Evolutionary conservation across 2,329 filamentous ascomycete species (phyloP), one percentile per base, ranked within the genome.

Genomic region (Grosmannia penicillata): DNA sequence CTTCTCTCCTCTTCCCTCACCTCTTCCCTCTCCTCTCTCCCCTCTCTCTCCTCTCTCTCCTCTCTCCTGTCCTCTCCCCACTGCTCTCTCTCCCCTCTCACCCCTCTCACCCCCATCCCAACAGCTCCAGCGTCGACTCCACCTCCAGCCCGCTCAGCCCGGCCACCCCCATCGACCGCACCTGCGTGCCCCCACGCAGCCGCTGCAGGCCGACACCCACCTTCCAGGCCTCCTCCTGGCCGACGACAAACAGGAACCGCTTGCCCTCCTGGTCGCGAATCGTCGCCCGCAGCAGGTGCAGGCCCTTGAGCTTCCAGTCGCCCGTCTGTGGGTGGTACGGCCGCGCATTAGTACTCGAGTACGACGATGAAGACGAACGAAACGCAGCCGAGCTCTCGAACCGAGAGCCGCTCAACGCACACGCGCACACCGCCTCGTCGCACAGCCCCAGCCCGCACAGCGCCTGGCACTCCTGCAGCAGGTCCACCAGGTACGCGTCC

Each of bases 141-240:
- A 70, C 66, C 48, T 80, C 76, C 14, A 59, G 49, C 10, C 60
- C 56, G 34, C 65, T 59, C 60, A 80, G 68, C 32, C 66, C 63
- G 40, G 68, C 65, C 24, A 80, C 66, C 6, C 70, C 72, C 33
- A 80, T 58, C 41, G 71, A 66, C 38, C 72, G 62, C 24, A 69
- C 70, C 53, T 77, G 73, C 4, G 68, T 69, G 6, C 76, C 75
- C 38, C 66, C 66, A 37, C 74, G 60, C 48, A 82, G 55, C 32
- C 70, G 64, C 53, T 77, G 71, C 47, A 82, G 52, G 3, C 72
- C 75, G 26, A 70, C 60, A 1, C 72, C 65, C 19, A 82, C 60
- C 64, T 82, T 82, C 77, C 77, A 81, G 22, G 67, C 68, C 53
- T 82, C 76, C 43, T 73, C 66, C 51, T 80, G 74, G 29, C 65